Evolutionary conservation across 345 rosid species (phyloP), one percentile per base, ranked within the genome.

Genomic region (Physaria fendleri): DNA sequence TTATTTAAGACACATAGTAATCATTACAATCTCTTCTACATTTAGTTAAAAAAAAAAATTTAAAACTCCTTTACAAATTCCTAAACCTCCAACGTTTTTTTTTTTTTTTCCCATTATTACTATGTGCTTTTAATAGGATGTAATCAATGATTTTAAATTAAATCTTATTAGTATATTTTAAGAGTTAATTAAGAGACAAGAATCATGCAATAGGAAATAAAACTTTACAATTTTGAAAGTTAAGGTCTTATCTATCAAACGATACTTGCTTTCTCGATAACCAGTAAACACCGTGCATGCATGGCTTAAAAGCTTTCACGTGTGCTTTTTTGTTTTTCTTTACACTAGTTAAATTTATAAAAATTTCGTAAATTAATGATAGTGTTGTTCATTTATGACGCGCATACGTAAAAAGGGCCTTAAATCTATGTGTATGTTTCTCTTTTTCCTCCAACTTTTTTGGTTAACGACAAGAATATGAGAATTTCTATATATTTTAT

Each of bases 281-380:
- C 67, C 68, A 69, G 73, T 61, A 29, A 52, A 33, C 57, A 60
- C 53, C 42, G 73, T 69, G 67, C 62, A 61, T 69, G 73, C 73
- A 69, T 69, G 73, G 68, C 56, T 35, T 35, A 61, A 68, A 68
- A 69, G 73, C 56, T 61, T 60, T 30, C 61, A 69, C 62, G 73
- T 69, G 49, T 61, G 42, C 49, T 43, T 61, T 29, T 39, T 17
- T 27, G n/a, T 28, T 42, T 52, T 53, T 49, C 57, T 55, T 53
- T 61, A 18, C 4, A 34, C 46, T 68, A 42, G n/a, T 57, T 57
- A 16, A 59, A 12, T 28, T 21, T 20, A n/a, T n/a, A 42, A 66
- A 5, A 10, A 0, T 34, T 41, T 42, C 5, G 20, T 44, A 52
- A 35, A 42, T 15, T 21, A 59, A 35, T 44, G 47, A 68, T 42